A percentile compares a stretch with the other conserved stretches of the same genome.
These are phyloP conservation scores for Cymbidium sinense DNA, from an alignment of 106 monocot genomes.

Conservation along the genomic window DNA sequence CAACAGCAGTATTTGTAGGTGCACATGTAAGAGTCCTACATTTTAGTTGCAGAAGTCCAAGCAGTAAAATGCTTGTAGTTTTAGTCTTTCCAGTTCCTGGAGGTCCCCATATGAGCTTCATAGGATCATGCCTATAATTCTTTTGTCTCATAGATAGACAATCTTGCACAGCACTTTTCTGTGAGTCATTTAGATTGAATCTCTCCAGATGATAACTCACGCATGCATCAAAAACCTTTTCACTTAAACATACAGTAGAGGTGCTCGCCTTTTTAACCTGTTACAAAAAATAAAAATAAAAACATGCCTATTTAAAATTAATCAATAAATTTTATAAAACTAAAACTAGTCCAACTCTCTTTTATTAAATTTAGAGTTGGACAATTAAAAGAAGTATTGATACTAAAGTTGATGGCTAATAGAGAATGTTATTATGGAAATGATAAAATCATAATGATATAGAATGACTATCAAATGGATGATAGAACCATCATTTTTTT, in stretches of 20 bases:
- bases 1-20: constrained; percentile 60
- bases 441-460: too few species aligned
- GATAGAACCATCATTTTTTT: too few species aligned
- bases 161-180: background rate
- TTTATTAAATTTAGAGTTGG: too few species aligned
- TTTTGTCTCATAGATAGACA: background rate
- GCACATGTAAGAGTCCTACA: constrained; percentile 46
- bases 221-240: background rate
- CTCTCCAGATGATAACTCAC: background rate
- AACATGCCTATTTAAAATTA: background rate
- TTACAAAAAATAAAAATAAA: background rate
- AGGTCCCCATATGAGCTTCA: constrained; percentile 81
- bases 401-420: background rate
- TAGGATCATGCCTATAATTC: background rate
- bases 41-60: constrained; percentile 6
- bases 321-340: background rate
- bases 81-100: constrained; percentile 84
- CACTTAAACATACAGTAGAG: background rate
- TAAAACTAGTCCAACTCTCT: too few species aligned
- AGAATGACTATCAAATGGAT: too few species aligned
- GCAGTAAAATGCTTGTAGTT: constrained; percentile 31
- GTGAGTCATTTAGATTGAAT: background rate
- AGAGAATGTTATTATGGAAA: background rate
- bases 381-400: background rate
- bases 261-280: background rate